These are phyloP conservation scores for Arxiozyma bovina DNA, from an alignment of 1,139 yeast species.

Conservation along the genomic window DNA sequence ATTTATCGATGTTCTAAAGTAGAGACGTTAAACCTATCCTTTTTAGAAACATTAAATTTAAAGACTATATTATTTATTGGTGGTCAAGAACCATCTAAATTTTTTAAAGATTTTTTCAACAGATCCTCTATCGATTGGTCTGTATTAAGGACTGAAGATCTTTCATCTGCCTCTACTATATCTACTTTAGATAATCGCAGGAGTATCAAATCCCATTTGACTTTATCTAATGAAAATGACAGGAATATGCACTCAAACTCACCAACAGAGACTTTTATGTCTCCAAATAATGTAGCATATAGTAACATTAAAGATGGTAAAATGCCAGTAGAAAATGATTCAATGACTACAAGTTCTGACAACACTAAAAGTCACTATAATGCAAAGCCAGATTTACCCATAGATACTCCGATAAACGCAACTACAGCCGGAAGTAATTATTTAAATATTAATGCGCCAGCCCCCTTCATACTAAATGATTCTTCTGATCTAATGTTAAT, in stretches of 20 bases:
- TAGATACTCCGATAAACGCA: background rate
- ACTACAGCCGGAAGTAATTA: background rate
- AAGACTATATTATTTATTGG: slow-evolving; percentile 54
- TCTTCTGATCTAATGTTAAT: slow-evolving; percentile 66
- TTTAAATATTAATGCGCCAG: background rate
- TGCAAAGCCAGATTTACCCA: background rate
- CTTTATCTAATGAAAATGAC: background rate
- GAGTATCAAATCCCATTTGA: background rate
- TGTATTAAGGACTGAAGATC: slow-evolving; percentile 24
- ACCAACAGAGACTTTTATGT: background rate
- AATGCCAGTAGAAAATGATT: background rate
- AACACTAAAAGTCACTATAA: background rate
- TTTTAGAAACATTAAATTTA: slow-evolving; percentile 50
- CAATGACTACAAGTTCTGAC: background rate
- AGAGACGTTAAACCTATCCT: slow-evolving; percentile 23
- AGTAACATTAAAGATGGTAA: too few species aligned
- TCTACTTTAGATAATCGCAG: slow-evolving; percentile 19
- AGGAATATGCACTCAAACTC: background rate
- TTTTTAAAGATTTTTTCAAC: slow-evolving; percentile 29
- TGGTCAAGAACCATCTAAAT: slow-evolving; percentile 62
- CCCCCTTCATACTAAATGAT: slow-evolving; percentile 24
- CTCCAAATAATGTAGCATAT: background rate
- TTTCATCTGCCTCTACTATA: slow-evolving; percentile 14
- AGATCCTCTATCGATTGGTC: slow-evolving; percentile 28
- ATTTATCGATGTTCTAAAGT: slow-evolving; percentile 36